Evolutionary conservation across 2,329 filamentous ascomycete genomes (phyloP), one percentile per base, ranked within the genome.

Genomic region (Aspergillus aculeatinus): DNA sequence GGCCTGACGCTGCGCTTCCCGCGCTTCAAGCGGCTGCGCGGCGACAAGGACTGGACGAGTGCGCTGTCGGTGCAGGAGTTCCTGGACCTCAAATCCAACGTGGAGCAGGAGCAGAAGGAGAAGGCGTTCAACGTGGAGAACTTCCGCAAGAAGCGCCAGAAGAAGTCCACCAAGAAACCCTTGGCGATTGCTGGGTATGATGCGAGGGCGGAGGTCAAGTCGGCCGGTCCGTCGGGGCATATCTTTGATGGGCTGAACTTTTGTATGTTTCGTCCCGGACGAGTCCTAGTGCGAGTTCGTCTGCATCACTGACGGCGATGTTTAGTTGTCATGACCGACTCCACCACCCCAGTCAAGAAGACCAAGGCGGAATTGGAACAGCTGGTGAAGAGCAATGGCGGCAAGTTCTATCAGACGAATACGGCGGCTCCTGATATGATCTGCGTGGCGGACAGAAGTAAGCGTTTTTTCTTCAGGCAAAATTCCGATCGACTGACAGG

Each of bases 1-100:
- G 85, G 85, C 1, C 80, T 89, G 62, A 98, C 95, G 0, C 79
- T 99, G 44, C 88, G 95, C 0, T 99, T 99, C 68, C 95, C 95
- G 2, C 87, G 95, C 1, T 96, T 98, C 76, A 92, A 92, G 63
- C 84, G 83, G 39, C 77, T 98, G 5, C 86, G 92, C 4, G 82
- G 85, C n/a, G 95, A 98, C 74, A 92, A 93, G 66, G 81, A 83
- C 58, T 99, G 95, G 94, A 83, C 90, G 51, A 86, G 86, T 35
- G 91, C 91, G 0, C 80, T 98, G 2, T 90, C 90, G 0, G 79
- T 91, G 1, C 85, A 91, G 50, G 90, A 92, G 50, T 96, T 97
- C 68, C 77, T 88, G 19, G 84, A 88, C 7, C 77, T 97, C 16
- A 89, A 90, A 64, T 80, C 80, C 5, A 84, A 84, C 21, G 87